A percentile compares a stretch with the other conserved stretches of the same genome.
phyloP scores from a whole-genome alignment of 1,284 basidiomycete species.

The Gomphus bonarii region DNA sequence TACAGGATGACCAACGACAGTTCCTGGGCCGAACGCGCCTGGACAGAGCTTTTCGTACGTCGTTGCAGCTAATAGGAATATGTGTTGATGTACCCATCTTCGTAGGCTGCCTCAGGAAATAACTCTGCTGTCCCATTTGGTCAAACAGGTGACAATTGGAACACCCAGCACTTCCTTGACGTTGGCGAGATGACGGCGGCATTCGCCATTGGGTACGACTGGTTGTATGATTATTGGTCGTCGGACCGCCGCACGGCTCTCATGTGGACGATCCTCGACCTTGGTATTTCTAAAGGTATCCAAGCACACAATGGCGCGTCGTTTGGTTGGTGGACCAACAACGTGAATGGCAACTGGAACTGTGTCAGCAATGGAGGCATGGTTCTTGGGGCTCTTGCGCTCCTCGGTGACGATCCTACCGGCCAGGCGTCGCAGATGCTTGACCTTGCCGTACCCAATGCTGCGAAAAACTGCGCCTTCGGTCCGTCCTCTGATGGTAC shows the following conservation, averaged over 20 bases:
- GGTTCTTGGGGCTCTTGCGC: conserved; percentile 83
- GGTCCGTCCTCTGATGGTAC: conserved; percentile 70
- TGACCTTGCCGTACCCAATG: conserved; percentile 60
- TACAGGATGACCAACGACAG: conserved; percentile 89
- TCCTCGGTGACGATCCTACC: conserved; percentile 77
- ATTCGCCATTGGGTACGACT: conserved; percentile 92
- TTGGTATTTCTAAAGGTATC: conserved; percentile 65
- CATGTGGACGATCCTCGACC: conserved; percentile 64
- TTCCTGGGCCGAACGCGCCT: conserved; percentile 78
- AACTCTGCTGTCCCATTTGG: conserved; percentile 52
- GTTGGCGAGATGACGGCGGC: conserved; percentile 82
- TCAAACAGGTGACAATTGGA: conserved; percentile 56
- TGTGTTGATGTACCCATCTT: conserved; percentile 11
- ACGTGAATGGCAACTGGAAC: conserved; percentile 86
- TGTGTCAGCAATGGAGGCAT: conserved; percentile 94
- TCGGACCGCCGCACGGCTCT: conserved; percentile 64
- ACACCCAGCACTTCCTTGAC: conserved; percentile 89
- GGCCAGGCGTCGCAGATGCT: conserved; percentile 65
- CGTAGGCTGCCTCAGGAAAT: conserved; percentile 62
- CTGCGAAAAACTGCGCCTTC: conserved; percentile 68
- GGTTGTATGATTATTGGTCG: conserved; percentile 83
- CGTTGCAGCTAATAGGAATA: conserved; percentile 13
- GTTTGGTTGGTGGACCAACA: conserved; percentile 40
- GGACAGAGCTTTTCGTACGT: conserved; percentile 70
- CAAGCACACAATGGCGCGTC: conserved; percentile 36